Base-by-base conservation (phyloP, 306 rosid species). In the Spatholobus suberectus region DNA sequence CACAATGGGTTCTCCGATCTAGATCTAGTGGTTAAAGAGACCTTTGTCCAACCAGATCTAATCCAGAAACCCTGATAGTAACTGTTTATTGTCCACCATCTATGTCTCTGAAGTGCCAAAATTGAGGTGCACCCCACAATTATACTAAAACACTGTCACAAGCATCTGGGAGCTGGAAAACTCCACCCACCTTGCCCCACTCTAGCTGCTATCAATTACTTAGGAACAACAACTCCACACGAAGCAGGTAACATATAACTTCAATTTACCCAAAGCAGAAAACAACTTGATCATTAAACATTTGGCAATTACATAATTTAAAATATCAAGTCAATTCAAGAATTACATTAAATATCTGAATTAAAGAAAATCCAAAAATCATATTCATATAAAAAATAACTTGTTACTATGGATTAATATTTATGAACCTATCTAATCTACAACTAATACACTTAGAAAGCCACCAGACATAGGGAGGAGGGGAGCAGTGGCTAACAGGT, bases 241-340 rank as follows among this genome's bases (percentile, higher is more conserved):
- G 46, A 73, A 32, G 73, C 81, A 57, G 57, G 72, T 20, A 34
- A 43, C 73, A 23, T 54, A 34, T 26, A 79, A 35, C 38, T 66
- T 35, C 78, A 66, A 57, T 35, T 41, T 73, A 54, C 17, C 44
- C 51, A 59, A 21, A 43, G 21, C 5, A 66, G 72, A n/a, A 8
- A 57, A 84, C 37, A 79, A 54, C 1, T 35, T 57, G 18, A n/a
- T 21, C 24, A 62, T 41, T 72, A 49, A 61, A 20, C 61, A 78
- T 62, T 70, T 47, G 68, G 7, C n/a, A 12, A 71, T 82, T 8
- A 71, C 12, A 37, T 37, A 59, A 23, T 46, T 70, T 55, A 68
- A 57, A 55, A 70, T 47, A 52, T 51, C 69, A 47, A 70, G 18
- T 32, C 49, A 43, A 77, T 32, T 77, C 59, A 83, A 70, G 38